A percentile compares a stretch with the other conserved stretches of the same genome.
Evolutionary conservation across 352 stramenopile genomes (phyloP).

Genomic region (Phytophthora sp.): DNA sequence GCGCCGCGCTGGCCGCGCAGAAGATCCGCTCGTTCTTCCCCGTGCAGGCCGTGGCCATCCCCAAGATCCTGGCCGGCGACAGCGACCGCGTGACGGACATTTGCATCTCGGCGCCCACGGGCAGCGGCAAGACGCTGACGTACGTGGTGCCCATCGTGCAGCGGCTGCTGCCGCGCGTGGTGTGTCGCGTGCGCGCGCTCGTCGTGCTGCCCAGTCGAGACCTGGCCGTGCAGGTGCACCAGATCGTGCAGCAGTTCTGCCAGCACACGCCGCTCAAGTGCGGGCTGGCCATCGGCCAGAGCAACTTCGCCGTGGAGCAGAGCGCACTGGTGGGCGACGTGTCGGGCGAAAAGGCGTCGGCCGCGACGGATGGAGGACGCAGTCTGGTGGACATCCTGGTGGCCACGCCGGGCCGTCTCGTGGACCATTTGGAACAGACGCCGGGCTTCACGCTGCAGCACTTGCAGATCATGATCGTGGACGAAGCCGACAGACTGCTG

Average conservation of each 20-base stretch:
- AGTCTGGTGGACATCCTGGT: slow-evolving; percentile 97
- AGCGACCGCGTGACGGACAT: slow-evolving; percentile 91
- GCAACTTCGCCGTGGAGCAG: slow-evolving; percentile 88
- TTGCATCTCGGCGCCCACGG: slow-evolving; percentile 97
- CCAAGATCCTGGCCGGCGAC: slow-evolving; percentile 87
- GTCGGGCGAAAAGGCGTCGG: background rate
- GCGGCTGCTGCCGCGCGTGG: slow-evolving; percentile 75
- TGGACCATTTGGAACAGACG: slow-evolving; percentile 97
- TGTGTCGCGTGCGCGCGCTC: slow-evolving; percentile 93
- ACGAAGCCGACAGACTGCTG: slow-evolving; percentile 97
- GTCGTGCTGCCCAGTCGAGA: slow-evolving; percentile 97
- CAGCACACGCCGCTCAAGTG: slow-evolving; percentile 84
- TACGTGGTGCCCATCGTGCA: slow-evolving; percentile 97
- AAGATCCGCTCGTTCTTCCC: slow-evolving; percentile 93
- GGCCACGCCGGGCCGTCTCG: slow-evolving; percentile 95
- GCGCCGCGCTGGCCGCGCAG: slow-evolving; percentile 42
- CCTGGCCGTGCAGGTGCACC: slow-evolving; percentile 92
- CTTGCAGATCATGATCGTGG: slow-evolving; percentile 96
- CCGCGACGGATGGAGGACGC: slow-evolving; percentile 54
- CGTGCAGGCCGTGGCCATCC: slow-evolving; percentile 95
- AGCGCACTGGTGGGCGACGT: slow-evolving; percentile 59
- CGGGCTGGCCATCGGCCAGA: slow-evolving; percentile 92
- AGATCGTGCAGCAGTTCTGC: slow-evolving; percentile 70
- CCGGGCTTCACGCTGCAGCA: slow-evolving; percentile 98
- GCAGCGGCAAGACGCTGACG: slow-evolving; percentile 97